These are phyloP conservation scores for Prasinococcaceae sp. DNA, from an alignment of 139 green algal genomes.

Conservation along the genomic window DNA sequence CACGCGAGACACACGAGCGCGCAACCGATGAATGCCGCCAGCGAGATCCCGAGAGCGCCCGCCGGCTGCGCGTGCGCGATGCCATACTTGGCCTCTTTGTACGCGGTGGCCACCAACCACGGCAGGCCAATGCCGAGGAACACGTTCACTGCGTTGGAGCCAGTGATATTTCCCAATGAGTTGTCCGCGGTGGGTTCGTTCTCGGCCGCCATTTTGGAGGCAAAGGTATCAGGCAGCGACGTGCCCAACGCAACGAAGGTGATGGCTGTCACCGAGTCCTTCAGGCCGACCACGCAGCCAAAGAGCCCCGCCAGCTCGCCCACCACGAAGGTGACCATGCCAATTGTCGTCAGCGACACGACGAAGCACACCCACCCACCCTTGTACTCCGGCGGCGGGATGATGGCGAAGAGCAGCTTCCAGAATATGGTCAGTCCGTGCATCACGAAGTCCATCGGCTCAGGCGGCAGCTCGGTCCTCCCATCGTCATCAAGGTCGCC, in stretches of 20 bases:
- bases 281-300: slow-evolving; percentile 13
- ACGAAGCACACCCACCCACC: slow-evolving; percentile 11
- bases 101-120: slow-evolving; percentile 11
- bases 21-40: neutral
- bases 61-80: neutral
- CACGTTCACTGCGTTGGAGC: slow-evolving; percentile 18
- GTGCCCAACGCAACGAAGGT: slow-evolving; percentile 18
- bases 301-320: slow-evolving; percentile 9
- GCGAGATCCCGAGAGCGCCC: neutral
- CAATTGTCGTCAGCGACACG: slow-evolving; percentile 11
- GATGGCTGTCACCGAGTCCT: slow-evolving; percentile 17
- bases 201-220: slow-evolving; percentile 5
- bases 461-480: neutral
- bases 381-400: slow-evolving; percentile 4
- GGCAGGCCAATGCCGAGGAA: slow-evolving; percentile 14
- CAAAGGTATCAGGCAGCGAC: slow-evolving; percentile 16
- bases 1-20: neutral
- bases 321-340: slow-evolving; percentile 10
- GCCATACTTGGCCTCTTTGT: slow-evolving; percentile 8
- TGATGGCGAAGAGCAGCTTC: slow-evolving; percentile 16
- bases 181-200: slow-evolving; percentile 7
- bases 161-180: slow-evolving; percentile 14
- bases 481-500: slow-evolving; percentile 1
- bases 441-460: slow-evolving; percentile 8
- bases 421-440: slow-evolving; percentile 18